Percentiles rank a stretch among this genome's conserved stretches.
Evolutionary conservation across 495 filamentous ascomycete genomes (phyloP).

Genomic region (Glutinoglossum americanum): DNA sequence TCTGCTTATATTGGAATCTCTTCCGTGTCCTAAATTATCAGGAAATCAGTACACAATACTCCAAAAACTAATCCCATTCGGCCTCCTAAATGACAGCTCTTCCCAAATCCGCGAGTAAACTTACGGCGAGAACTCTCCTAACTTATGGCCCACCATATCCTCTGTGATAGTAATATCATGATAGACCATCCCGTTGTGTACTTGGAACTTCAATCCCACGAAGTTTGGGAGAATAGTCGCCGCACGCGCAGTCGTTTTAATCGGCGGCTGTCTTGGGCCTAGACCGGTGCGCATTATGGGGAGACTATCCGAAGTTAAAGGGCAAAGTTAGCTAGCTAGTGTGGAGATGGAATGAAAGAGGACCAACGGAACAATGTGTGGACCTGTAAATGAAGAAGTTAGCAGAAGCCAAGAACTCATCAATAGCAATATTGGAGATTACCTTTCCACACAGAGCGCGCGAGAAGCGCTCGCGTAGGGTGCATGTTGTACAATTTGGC

Average conservation of each 20-base stretch:
- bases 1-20: constrained; percentile 58
- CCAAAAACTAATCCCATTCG: neutral
- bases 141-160: constrained; percentile 95
- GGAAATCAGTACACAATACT: constrained; percentile 1
- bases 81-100: neutral
- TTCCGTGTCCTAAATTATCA: constrained; percentile 50
- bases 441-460: constrained; percentile 39
- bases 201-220: constrained; percentile 77
- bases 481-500: constrained; percentile 21
- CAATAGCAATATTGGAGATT: neutral
- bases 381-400: constrained; percentile 22
- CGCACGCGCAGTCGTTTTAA: constrained; percentile 69
- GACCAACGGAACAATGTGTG: constrained; percentile 51
- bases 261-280: constrained; percentile 43
- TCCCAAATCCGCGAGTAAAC: constrained; percentile 17
- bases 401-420: neutral
- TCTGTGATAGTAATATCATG: constrained; percentile 75
- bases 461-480: constrained; percentile 28
- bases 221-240: constrained; percentile 95
- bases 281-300: constrained; percentile 39
- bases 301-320: constrained; percentile 22
- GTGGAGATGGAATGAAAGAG: neutral
- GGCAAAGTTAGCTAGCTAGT: neutral
- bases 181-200: constrained; percentile 92
- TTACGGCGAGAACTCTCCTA: constrained; percentile 86